These are phyloP conservation scores for Intubia oerlemansii DNA, from an alignment of 2,329 filamentous ascomycete genomes.

Conservation along the genomic window DNA sequence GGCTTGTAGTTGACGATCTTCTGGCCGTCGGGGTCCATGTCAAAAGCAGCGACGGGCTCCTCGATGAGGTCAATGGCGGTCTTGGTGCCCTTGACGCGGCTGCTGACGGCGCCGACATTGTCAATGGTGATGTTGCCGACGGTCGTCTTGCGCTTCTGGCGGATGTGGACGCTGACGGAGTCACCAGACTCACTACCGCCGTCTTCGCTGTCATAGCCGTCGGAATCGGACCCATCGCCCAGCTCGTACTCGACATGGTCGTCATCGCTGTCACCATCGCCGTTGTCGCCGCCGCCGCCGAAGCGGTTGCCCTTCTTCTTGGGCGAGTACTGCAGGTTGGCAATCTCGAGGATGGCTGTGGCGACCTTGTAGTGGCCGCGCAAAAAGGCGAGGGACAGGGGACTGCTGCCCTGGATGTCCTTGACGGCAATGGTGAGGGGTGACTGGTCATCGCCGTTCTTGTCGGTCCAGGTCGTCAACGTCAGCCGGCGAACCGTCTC, in stretches of 20 bases:
- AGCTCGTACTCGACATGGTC: no score
- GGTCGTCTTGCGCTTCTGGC: no score
- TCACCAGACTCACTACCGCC: no score
- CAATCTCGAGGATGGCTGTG: conserved; percentile 46
- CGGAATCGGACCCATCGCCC: no score
- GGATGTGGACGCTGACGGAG: no score
- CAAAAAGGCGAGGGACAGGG: conserved; percentile 48
- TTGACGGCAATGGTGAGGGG: conserved; percentile 42
- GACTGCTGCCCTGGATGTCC: conserved; percentile 28
- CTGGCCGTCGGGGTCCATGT: no score
- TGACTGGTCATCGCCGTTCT: conserved; percentile 22
- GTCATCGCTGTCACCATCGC: no score
- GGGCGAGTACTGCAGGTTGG: conserved; percentile 43
- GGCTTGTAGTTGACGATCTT: conserved; percentile 10
- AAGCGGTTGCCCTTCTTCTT: conserved; percentile 25
- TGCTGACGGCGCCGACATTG: conserved; percentile 47
- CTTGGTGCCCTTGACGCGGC: conserved; percentile 40
- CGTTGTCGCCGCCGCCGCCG: no score
- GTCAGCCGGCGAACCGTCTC: conserved; percentile 43
- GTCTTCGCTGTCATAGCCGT: no score
- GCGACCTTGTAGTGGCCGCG: conserved; percentile 44
- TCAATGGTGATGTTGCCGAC: no score
- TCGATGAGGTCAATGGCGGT: not conserved
- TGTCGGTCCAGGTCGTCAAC: conserved; percentile 32
- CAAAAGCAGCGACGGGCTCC: no score